phyloP scores from a whole-genome alignment of 495 filamentous ascomycete genomes.

The Saxophila tyrrhenica region DNA sequence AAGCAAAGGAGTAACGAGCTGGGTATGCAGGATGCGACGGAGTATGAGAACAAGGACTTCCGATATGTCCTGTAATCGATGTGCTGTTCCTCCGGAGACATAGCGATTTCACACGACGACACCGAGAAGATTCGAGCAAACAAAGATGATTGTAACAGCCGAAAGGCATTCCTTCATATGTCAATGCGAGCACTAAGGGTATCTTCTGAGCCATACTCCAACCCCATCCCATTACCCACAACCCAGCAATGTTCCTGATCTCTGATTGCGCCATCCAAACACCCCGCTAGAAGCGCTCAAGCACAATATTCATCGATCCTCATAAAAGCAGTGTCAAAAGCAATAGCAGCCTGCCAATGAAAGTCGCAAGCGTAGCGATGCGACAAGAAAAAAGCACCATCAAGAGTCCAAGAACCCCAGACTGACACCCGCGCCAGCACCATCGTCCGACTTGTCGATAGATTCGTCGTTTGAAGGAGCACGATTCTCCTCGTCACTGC shows the following conservation, averaged over 20 bases:
- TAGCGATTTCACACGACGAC: too few species aligned
- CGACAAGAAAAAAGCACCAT: not conserved
- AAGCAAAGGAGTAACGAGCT: conserved; percentile 2
- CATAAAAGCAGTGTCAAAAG: not conserved
- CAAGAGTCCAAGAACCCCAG: not conserved
- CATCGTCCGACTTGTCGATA: not conserved
- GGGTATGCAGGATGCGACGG: conserved; percentile 9
- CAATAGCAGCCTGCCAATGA: not conserved
- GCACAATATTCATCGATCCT: not conserved
- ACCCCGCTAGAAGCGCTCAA: not conserved
- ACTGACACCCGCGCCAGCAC: not conserved
- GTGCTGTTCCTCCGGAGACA: too few species aligned
- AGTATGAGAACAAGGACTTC: conserved; percentile 12
- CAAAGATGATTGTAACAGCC: too few species aligned
- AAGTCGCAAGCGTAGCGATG: not conserved
- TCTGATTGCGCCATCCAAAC: too few species aligned
- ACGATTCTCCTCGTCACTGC: conserved; percentile 14
- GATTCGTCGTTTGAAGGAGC: conserved; percentile 1
- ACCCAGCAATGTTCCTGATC: too few species aligned
- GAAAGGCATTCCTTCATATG: too few species aligned
- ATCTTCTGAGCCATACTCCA: too few species aligned
- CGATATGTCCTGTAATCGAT: conserved; percentile 12
- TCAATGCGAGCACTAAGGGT: too few species aligned
- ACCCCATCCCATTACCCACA: too few species aligned
- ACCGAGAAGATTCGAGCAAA: too few species aligned